These are phyloP conservation scores for Metschnikowia chrysomelidarum DNA, from an alignment of 805 yeast species.

Conservation along the genomic window DNA sequence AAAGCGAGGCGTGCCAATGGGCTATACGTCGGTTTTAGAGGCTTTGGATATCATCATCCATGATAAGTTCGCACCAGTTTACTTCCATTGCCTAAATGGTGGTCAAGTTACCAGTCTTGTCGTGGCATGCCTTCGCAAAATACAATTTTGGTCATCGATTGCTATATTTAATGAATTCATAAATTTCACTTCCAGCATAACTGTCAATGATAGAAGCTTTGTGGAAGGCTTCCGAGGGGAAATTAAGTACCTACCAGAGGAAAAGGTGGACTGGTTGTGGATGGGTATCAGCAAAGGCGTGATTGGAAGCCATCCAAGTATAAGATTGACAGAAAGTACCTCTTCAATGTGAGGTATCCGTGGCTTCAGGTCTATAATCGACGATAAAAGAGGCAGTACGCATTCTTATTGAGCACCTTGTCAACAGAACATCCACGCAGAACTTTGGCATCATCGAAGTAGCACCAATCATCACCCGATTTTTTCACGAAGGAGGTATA, in stretches of 20 bases:
- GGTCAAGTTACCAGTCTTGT: constrained; percentile 82
- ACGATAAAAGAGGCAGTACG: constrained; percentile 81
- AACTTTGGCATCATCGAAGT: constrained; percentile 78
- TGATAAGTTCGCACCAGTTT: constrained; percentile 62
- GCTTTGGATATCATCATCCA: constrained; percentile 65
- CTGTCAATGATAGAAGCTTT: constrained; percentile 78
- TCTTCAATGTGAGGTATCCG: background rate
- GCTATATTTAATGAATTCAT: constrained; percentile 85
- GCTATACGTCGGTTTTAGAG: constrained; percentile 55
- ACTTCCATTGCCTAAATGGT: constrained; percentile 86
- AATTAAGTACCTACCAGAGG: constrained; percentile 45
- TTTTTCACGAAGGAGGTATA: constrained; percentile 80
- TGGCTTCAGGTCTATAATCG: constrained; percentile 1
- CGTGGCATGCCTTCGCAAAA: constrained; percentile 80
- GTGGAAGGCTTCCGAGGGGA: constrained; percentile 76
- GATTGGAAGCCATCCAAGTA: constrained; percentile 54
- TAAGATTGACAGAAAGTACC: constrained; percentile 30
- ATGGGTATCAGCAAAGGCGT: constrained; percentile 58
- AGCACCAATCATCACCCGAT: constrained; percentile 56
- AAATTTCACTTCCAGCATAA: constrained; percentile 71
- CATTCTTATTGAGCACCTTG: constrained; percentile 67
- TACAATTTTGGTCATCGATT: constrained; percentile 85
- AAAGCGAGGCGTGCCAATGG: constrained; percentile 80
- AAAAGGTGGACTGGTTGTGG: constrained; percentile 65
- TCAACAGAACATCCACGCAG: constrained; percentile 46